These are phyloP conservation scores for Nakaseomyces bracarensis DNA, from an alignment of 1,139 yeast genomes.

Conservation along the genomic window DNA sequence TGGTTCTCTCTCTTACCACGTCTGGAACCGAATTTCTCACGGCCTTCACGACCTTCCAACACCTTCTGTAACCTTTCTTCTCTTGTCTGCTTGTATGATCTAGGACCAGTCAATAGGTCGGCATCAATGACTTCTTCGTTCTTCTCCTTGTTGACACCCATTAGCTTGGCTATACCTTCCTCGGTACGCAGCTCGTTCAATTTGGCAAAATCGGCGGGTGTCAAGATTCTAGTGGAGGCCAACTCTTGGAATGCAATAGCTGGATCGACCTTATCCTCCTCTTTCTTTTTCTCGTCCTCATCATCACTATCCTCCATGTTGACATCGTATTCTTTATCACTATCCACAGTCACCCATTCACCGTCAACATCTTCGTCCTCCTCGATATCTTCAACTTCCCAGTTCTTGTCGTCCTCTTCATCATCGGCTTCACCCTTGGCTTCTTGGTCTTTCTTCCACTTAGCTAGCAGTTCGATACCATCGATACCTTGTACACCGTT, in stretches of 20 bases:
- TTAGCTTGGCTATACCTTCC: constrained; percentile 73
- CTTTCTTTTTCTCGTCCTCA: constrained; percentile 27
- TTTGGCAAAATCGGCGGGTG: constrained; percentile 97
- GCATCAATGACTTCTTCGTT: constrained; percentile 87
- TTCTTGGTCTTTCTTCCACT: constrained; percentile 54
- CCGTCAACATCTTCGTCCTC: constrained; percentile 40
- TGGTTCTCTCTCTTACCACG: constrained; percentile 79
- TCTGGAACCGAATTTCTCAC: constrained; percentile 83
- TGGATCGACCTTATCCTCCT: constrained; percentile 25
- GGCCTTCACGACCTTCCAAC: constrained; percentile 84
- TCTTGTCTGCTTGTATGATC: constrained; percentile 72
- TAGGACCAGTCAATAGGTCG: constrained; percentile 66
- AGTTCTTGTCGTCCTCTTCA: constrained; percentile 54
- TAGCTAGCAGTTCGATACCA: constrained; percentile 80
- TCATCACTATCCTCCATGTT: constrained; percentile 40
- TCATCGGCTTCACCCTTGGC: constrained; percentile 52
- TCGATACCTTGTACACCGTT: constrained; percentile 62
- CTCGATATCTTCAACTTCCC: constrained; percentile 45
- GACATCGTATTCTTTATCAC: constrained; percentile 46
- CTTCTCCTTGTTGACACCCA: constrained; percentile 45
- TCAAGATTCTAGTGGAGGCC: constrained; percentile 67
- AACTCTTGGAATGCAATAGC: constrained; percentile 51
- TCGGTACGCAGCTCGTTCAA: constrained; percentile 75
- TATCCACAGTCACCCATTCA: constrained; percentile 48
- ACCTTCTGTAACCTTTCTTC: constrained; percentile 87